Conservation (phyloP, 2,329 filamentous ascomycete genomes). For the Neofusicoccum sp. region DNA sequence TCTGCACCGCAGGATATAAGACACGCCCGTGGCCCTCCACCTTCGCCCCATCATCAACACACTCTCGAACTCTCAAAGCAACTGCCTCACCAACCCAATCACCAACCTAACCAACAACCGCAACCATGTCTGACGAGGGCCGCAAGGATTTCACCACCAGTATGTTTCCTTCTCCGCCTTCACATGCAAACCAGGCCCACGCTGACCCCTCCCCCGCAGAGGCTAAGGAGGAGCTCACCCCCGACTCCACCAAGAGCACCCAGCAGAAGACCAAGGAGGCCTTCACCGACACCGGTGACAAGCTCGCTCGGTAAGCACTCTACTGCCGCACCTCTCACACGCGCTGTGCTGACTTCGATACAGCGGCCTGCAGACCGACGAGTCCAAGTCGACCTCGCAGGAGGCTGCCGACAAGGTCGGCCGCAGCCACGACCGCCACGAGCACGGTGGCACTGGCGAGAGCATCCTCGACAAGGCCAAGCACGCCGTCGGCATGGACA, state of each 20-base stretch:
- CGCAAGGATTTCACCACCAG: conserved; percentile 61
- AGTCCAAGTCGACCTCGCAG: conserved; percentile 56
- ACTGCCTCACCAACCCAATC: conserved; percentile 22
- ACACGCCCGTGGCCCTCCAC: neutral
- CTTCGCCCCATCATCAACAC: conserved; percentile 19
- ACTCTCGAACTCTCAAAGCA: conserved; percentile 19
- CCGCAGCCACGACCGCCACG: conserved; percentile 39
- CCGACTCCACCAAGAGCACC: conserved; percentile 61
- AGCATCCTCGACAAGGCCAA: conserved; percentile 49
- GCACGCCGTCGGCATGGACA: conserved; percentile 46
- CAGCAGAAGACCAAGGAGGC: conserved; percentile 58
- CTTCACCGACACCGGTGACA: conserved; percentile 56
- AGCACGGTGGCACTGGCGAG: conserved; percentile 37
- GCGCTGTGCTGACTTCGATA: neutral
- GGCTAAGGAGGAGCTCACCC: conserved; percentile 57
- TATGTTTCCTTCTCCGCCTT: conserved; percentile 23
- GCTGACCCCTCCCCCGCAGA: conserved; percentile 42
- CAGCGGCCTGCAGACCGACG: conserved; percentile 51
- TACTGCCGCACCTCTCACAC: neutral
- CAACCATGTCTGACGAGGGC: conserved; percentile 58
- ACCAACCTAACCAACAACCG: conserved; percentile 41
- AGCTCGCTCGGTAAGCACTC: conserved; percentile 50
- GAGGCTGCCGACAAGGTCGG: conserved; percentile 42
- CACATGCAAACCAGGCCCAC: neutral
- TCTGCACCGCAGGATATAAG: conserved; percentile 1